Percentiles rank a stretch among this genome's conserved stretches.
These are phyloP conservation scores for Fusarium sp. DNA, from an alignment of 2,329 filamentous ascomycete genomes.

Conservation along the genomic window DNA sequence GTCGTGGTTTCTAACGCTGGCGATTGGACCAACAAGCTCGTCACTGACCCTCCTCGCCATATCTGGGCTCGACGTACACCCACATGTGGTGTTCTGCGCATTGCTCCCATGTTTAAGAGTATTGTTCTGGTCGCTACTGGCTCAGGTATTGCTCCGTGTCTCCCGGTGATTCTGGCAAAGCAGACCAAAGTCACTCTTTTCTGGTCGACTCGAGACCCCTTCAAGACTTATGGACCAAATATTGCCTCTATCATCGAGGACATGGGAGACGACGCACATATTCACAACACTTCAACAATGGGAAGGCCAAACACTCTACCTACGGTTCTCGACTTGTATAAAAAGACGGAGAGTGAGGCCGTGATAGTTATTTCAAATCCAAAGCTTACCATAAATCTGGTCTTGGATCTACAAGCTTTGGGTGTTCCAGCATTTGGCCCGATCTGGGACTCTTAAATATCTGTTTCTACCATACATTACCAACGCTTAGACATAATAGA, in stretches of 20 bases:
- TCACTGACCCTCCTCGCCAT: constrained; percentile 65
- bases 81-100: constrained; percentile 70
- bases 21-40: constrained; percentile 70
- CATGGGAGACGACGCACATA: constrained; percentile 68
- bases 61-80: constrained; percentile 74
- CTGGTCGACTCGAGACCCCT: constrained; percentile 70
- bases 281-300: constrained; percentile 69
- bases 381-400: constrained; percentile 69
- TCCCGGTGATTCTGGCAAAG: constrained; percentile 61
- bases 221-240: constrained; percentile 66
- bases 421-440: constrained; percentile 74
- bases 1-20: constrained; percentile 74
- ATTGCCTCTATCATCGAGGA: constrained; percentile 63
- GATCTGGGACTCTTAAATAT: constrained; percentile 66
- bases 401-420: constrained; percentile 70
- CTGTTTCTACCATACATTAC: background rate
- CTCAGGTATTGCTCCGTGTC: constrained; percentile 71
- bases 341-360: constrained; percentile 68
- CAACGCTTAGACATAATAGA: background rate
- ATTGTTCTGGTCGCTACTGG: constrained; percentile 74
- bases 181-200: constrained; percentile 64
- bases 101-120: constrained; percentile 70
- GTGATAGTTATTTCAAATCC: constrained; percentile 78
- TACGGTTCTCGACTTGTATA: constrained; percentile 59
- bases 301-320: constrained; percentile 64